Evolutionary conservation across 129 eudicot genomes (phyloP).

Genomic region (Heracleum sosnowskyi): DNA sequence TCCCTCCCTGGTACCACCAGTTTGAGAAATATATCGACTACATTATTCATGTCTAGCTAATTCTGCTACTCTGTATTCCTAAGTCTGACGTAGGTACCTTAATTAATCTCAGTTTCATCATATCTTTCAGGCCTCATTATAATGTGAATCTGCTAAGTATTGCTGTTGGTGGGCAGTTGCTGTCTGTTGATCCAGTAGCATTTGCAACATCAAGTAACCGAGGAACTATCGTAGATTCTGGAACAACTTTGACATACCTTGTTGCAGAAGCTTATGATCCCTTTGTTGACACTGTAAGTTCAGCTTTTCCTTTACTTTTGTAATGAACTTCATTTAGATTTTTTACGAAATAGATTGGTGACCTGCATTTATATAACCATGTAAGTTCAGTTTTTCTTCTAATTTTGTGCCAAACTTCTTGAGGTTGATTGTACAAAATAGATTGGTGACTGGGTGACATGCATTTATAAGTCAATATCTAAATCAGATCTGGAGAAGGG

Average conservation of each 20-base stretch:
- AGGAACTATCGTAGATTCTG: slow-evolving; percentile 94
- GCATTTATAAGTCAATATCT: neutral
- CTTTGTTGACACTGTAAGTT: slow-evolving; percentile 73
- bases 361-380: neutral
- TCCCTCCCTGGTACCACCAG: neutral
- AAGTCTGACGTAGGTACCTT: neutral
- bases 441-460: neutral
- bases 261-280: slow-evolving; percentile 91
- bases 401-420: neutral
- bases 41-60: neutral
- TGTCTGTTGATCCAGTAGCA: slow-evolving; percentile 70
- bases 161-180: slow-evolving; percentile 75
- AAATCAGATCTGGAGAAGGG: neutral
- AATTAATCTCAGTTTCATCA: slow-evolving; percentile 13
- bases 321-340: neutral
- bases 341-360: neutral
- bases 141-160: slow-evolving; percentile 79
- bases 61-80: neutral
- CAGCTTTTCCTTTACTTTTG: slow-evolving; percentile 4
- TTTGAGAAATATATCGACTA: neutral
- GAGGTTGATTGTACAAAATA: neutral
- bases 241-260: slow-evolving; percentile 95
- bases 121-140: slow-evolving; percentile 86
- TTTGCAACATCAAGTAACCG: slow-evolving; percentile 64
- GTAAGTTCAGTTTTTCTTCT: slow-evolving; percentile 32